These are phyloP conservation scores for Vachellia pachyceras DNA, from an alignment of 306 rosid genomes.

Conservation along the genomic window DNA sequence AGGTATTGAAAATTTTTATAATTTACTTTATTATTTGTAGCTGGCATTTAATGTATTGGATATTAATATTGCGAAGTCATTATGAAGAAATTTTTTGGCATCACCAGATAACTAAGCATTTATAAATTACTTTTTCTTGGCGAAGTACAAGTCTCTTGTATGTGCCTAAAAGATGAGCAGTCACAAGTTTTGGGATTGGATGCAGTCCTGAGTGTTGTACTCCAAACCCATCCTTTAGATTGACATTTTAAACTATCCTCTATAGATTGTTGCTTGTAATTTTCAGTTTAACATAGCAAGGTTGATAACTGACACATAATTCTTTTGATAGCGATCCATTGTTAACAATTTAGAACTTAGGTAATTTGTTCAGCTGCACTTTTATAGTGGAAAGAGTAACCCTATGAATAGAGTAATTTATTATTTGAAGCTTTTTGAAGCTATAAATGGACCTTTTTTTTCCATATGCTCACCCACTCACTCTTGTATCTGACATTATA, in stretches of 20 bases:
- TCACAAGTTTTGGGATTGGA: not conserved
- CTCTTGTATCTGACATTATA: not conserved
- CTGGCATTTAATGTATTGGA: not conserved
- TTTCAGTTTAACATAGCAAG: not conserved
- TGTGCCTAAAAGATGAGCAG: not conserved
- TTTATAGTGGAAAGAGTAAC: not conserved
- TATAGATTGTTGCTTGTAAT: not conserved
- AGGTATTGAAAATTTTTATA: constrained; percentile 60
- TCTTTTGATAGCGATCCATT: not conserved
- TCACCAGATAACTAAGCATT: not conserved
- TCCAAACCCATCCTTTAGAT: not conserved
- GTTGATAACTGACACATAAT: not conserved
- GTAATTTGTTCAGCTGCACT: not conserved
- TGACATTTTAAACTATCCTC: not conserved
- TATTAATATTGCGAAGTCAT: constrained; percentile 2
- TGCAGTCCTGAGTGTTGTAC: not conserved
- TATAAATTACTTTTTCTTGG: not conserved
- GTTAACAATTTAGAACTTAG: not conserved
- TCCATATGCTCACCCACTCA: not conserved
- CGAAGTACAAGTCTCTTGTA: not conserved
- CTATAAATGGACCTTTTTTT: not conserved
- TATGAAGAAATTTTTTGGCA: not conserved
- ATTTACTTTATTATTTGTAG: not conserved
- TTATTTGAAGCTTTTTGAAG: not conserved
- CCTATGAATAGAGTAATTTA: not conserved